phyloP scores from a whole-genome alignment of 192 early-diverging fungal genomes.

The Coemansia sp. region DNA sequence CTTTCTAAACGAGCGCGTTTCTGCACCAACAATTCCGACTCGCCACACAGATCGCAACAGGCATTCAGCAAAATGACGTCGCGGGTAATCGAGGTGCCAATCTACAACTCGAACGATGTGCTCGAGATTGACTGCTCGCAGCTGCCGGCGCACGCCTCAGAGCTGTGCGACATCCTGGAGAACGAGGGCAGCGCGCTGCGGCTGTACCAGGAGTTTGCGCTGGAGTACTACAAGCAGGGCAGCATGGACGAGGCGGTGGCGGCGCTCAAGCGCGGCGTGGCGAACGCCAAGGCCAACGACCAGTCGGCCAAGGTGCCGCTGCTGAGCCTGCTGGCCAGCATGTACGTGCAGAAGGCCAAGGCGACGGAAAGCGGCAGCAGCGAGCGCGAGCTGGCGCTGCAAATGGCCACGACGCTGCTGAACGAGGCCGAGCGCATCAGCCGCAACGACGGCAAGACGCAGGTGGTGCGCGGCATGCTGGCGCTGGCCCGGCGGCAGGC shows the following conservation, averaged over 20 bases:
- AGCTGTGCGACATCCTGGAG: slow-evolving; percentile 69
- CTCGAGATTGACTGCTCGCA: slow-evolving; percentile 67
- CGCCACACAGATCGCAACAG: not conserved
- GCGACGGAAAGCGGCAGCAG: slow-evolving; percentile 11
- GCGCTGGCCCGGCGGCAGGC: slow-evolving; percentile 24
- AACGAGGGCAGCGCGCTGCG: slow-evolving; percentile 61
- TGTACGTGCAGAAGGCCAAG: slow-evolving; percentile 70
- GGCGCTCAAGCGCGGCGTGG: slow-evolving; percentile 57
- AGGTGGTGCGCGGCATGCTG: slow-evolving; percentile 69
- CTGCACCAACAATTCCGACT: too few relatives aligned
- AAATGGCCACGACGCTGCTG: slow-evolving; percentile 70
- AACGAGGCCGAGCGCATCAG: slow-evolving; percentile 76
- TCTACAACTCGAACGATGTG: slow-evolving; percentile 63
- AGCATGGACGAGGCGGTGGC: slow-evolving; percentile 59
- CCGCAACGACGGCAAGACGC: slow-evolving; percentile 62
- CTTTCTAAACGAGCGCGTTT: too few relatives aligned
- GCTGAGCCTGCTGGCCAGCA: slow-evolving; percentile 69
- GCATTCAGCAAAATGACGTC: not conserved
- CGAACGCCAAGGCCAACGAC: slow-evolving; percentile 39
- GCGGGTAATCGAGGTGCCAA: slow-evolving; percentile 59
- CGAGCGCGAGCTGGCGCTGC: slow-evolving; percentile 57
- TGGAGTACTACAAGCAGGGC: slow-evolving; percentile 71
- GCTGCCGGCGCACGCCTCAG: slow-evolving; percentile 55
- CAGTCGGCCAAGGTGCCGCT: slow-evolving; percentile 61
- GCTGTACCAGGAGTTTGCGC: slow-evolving; percentile 70